Percentiles rank a stretch among this genome's conserved stretches.
These are phyloP conservation scores for Leccinum subgranulosum DNA, from an alignment of 768 basidiomycete genomes.

Conservation along the genomic window DNA sequence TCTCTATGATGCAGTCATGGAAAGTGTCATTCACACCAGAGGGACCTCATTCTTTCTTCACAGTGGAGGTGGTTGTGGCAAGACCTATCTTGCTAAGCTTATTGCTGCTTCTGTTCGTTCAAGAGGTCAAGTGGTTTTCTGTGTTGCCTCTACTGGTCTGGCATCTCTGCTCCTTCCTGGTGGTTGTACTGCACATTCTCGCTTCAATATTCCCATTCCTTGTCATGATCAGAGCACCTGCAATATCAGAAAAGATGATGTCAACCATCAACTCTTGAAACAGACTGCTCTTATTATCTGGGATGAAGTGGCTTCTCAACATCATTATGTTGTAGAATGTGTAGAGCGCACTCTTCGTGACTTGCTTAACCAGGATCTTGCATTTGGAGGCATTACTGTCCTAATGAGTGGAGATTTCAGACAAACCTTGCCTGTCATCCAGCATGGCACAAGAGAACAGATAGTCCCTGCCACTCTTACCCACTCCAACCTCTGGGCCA, in stretches of 20 bases:
- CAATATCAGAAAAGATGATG: neutral
- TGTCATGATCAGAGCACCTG: neutral
- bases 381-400: neutral
- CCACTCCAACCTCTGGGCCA: too few relatives aligned
- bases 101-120: neutral
- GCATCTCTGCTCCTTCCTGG: neutral
- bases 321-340: too few relatives aligned
- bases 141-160: neutral
- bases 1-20: neutral
- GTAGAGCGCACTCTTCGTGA: neutral
- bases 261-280: neutral
- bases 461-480: too few relatives aligned
- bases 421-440: neutral
- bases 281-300: neutral
- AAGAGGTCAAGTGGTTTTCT: neutral
- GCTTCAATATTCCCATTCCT: neutral
- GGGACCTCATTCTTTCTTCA: neutral
- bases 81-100: neutral
- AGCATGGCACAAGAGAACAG: neutral
- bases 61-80: neutral
- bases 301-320: neutral
- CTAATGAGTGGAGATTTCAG: neutral
- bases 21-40: neutral
- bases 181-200: neutral
- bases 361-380: neutral